Conservation (phyloP, 2,329 filamentous ascomycete species). For the Ampelomyces quisqualis region DNA sequence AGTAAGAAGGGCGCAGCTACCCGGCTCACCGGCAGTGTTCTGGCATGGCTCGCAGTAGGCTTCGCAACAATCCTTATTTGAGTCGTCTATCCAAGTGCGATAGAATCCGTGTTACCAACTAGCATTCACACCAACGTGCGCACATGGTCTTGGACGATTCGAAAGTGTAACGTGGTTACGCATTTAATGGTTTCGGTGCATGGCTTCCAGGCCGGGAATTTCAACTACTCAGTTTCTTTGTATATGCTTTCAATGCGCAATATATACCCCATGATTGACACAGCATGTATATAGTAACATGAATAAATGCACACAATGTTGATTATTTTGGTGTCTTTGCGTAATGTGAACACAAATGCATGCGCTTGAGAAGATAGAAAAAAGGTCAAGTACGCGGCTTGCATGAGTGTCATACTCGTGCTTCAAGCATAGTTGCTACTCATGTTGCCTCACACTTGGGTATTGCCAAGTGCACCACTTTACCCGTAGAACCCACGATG, state of each 20-base stretch:
- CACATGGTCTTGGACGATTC: background rate
- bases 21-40: background rate
- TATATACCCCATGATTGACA: conserved; percentile 16
- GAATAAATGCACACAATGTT: background rate
- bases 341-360: no score
- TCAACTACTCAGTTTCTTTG: conserved; percentile 6
- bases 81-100: background rate
- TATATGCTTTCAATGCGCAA: conserved; percentile 14
- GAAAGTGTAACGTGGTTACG: background rate
- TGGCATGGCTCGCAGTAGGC: conserved; percentile 2
- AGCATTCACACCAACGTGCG: background rate
- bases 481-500: no score
- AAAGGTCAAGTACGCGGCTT: no score
- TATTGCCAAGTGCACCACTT: no score
- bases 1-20: conserved; percentile 20
- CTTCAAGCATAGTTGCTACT: no score
- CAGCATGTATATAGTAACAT: background rate
- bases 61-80: conserved; percentile 1
- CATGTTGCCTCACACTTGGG: no score
- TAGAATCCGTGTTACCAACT: background rate
- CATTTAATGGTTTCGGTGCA: background rate
- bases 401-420: no score
- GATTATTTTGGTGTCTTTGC: no score
- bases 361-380: no score
- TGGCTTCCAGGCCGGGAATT: background rate